Evolutionary conservation across 371 early-diverging fungal genomes (phyloP), one percentile per base, ranked within the genome.

Genomic region (Blakeslea trispora): DNA sequence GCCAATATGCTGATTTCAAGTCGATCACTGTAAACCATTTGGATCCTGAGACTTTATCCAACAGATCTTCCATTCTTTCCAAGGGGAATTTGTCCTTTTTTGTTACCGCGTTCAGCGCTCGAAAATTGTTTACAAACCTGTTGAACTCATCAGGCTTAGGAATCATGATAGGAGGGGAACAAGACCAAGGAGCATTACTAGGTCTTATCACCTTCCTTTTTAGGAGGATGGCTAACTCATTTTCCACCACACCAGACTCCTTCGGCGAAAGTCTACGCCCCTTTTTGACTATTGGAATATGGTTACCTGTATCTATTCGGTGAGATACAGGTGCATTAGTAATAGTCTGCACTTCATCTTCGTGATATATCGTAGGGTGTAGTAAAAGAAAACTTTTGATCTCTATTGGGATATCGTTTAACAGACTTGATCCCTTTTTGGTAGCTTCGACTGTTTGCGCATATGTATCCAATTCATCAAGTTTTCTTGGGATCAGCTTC

Each of bases 61-160:
- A 14, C 0, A 69, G 2, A 8, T 71, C 67, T 34, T 76, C 73
- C 1, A 80, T 68, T 0, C 45, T 43, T 0, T 73, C 77, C 6
- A 79, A 24, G 1, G 80, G 75, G 45, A 66, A 76, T 1, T 34
- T 21, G 9, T 55, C 55, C 14, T 63, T 63, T 1, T 53, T 54
- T 0, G 77, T 80, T 0, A 64, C 53, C 0, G 44, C 50, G 49
- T 82, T 82, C 15, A 81, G 55, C 45, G 49, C 45, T 5, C 72
- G 51, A 21, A 81, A 89, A 39, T 84, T 77, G 0, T 63, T 50
- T 11, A 72, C 56, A 42, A 82, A 14, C 0, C 78, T 13, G 19
- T 48, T 43, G 6, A 5, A 18, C 1, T 19, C 44, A 18, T 43
- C 44, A 18, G 18, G 18, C 18, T 43, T 43, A 3, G 44, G 44